Conservation (phyloP, 2,329 filamentous ascomycete genomes). For the Diplodia sapinea region DNA sequence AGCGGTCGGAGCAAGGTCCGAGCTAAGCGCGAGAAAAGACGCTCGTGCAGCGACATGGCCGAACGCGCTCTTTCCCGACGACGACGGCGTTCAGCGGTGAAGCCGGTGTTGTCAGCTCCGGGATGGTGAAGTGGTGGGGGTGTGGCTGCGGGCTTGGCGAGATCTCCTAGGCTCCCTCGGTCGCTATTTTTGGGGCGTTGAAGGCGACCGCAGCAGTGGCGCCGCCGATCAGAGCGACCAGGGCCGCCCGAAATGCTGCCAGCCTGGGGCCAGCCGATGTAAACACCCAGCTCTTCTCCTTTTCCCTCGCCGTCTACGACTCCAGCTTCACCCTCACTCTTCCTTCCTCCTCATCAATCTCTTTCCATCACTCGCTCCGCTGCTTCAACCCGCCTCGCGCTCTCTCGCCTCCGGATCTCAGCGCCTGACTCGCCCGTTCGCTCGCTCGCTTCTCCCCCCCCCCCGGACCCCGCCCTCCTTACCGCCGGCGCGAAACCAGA, state of each 20-base stretch:
- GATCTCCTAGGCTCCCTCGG: background rate
- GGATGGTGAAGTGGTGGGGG: background rate
- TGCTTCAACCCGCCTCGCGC: background rate
- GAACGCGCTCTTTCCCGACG: background rate
- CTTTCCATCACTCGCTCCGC: background rate
- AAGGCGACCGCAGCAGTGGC: slow-evolving; percentile 5
- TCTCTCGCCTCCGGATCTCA: background rate
- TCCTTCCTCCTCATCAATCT: background rate
- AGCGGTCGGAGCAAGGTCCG: background rate
- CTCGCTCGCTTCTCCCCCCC: background rate
- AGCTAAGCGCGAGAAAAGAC: background rate
- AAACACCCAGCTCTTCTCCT: slow-evolving; percentile 9
- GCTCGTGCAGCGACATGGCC: background rate
- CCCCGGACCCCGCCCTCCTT: slow-evolving; percentile 11
- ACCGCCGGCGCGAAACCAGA: slow-evolving; percentile 5
- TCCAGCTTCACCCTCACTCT: background rate
- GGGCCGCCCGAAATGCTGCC: slow-evolving; percentile 3
- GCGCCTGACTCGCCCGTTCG: background rate
- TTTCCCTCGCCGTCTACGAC: background rate
- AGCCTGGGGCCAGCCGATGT: slow-evolving; percentile 4
- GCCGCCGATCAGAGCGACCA: slow-evolving; percentile 20
- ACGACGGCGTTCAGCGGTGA: background rate
- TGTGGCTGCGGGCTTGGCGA: slow-evolving; percentile 19
- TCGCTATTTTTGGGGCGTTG: slow-evolving; percentile 26
- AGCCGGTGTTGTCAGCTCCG: background rate